Evolutionary conservation across 768 basidiomycete species (phyloP), one percentile per base, ranked within the genome.

Genomic region (Kockovaella imperatae): DNA sequence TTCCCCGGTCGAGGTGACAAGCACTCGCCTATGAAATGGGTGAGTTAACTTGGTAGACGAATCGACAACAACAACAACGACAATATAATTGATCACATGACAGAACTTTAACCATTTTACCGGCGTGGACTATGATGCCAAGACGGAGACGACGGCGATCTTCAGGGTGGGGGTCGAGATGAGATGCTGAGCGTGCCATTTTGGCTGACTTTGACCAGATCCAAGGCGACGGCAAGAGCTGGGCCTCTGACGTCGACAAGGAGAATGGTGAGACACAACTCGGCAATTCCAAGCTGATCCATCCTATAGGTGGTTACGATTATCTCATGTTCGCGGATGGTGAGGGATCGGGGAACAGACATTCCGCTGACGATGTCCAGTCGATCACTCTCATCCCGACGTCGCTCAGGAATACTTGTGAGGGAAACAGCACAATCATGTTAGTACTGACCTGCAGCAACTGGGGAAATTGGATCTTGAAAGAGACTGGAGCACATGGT

Each of bases 191-290:
- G 60, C 26, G n/a, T n/a, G n/a, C n/a, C n/a, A n/a, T n/a, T n/a
- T n/a, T n/a, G n/a, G n/a, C n/a, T n/a, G n/a, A n/a, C n/a, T n/a
- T n/a, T 29, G n/a, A 35, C 44, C 54, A 83, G 46, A 83, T 93
- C 41, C 75, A 79, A 18, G 80, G 80, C 28, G 72, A 75, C 35
- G 78, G 77, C 55, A 80, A 83, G 71, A 81, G 83, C 25, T 93
- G 89, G 89, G 90, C 88, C 4, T 74, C 70, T 11, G 75, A 77
- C 54, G 90, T 93, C 6, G 86, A 87, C 65, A 74, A 73, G 1
- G 88, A 93, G 67, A 77, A 83, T n/a, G 87, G 86, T 52, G 87
- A 89, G 67, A 87, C n/a, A n/a, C n/a, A n/a, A n/a, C n/a, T n/a
- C n/a, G n/a, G n/a, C n/a, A n/a, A n/a, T n/a, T n/a, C n/a, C n/a